Conservation (phyloP, 495 filamentous ascomycete genomes). For the Polyplosphaeria fusca region DNA sequence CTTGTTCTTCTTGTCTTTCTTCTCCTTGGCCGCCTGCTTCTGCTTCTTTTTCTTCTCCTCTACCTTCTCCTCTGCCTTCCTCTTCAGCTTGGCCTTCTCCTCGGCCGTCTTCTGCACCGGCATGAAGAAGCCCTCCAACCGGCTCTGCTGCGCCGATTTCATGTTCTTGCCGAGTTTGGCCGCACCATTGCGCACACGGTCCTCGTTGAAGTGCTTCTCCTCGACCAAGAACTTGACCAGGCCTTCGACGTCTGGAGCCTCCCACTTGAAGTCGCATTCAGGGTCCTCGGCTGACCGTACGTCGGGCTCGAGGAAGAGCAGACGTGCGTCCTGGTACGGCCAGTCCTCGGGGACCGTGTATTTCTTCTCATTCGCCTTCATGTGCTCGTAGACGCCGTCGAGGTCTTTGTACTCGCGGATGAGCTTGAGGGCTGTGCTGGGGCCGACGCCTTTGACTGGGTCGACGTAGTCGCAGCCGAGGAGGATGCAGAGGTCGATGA, state of each 20-base stretch:
- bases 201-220: conserved; percentile 96
- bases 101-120: conserved; percentile 81
- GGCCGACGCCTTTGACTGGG: conserved; percentile 89
- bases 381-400: conserved; percentile 77
- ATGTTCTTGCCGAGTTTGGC: conserved; percentile 77
- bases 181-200: conserved; percentile 76
- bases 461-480: conserved; percentile 98
- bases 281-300: conserved; percentile 80
- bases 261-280: conserved; percentile 96
- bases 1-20: conserved; percentile 86
- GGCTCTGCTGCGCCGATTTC: conserved; percentile 82
- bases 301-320: conserved; percentile 85
- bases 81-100: conserved; percentile 77
- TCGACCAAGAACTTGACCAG: conserved; percentile 82
- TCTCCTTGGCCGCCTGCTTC: conserved; percentile 80
- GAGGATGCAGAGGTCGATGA: conserved; percentile 96
- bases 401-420: conserved; percentile 86
- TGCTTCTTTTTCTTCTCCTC: conserved; percentile 90
- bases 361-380: conserved; percentile 69
- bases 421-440: conserved; percentile 82
- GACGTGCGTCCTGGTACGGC: conserved; percentile 87
- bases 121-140: conserved; percentile 98
- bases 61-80: conserved; percentile 87
- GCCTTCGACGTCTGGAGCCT: conserved; percentile 83
- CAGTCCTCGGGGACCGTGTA: conserved; percentile 86